phyloP scores from a whole-genome alignment of 2,329 filamentous ascomycete species.

The Xylaria sp. region DNA sequence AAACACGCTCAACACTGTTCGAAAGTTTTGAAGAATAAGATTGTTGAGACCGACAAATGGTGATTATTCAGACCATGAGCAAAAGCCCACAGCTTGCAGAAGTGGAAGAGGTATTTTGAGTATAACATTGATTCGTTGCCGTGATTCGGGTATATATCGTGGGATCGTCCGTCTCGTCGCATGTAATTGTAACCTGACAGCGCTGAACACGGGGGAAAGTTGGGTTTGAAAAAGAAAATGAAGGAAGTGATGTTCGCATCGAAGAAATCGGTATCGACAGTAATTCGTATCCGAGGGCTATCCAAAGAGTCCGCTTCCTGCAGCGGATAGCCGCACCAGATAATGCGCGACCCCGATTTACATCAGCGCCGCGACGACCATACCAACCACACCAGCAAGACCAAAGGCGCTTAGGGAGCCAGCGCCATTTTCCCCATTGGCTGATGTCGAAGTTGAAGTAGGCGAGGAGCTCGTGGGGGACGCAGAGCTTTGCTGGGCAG shows the following conservation, averaged over 20 bases:
- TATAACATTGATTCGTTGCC: conserved; percentile 32
- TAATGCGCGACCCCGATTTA: conserved; percentile 43
- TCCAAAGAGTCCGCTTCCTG: conserved; percentile 1
- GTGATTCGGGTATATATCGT: conserved; percentile 33
- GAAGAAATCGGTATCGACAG: conserved; percentile 31
- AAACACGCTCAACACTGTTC: conserved; percentile 39
- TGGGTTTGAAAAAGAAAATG: conserved; percentile 44
- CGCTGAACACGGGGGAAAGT: conserved; percentile 36
- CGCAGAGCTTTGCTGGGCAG: conserved; percentile 37
- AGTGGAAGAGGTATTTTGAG: conserved; percentile 29
- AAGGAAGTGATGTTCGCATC: conserved; percentile 39
- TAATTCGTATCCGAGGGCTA: conserved; percentile 10
- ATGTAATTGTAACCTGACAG: conserved; percentile 38
- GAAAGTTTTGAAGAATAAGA: conserved; percentile 29
- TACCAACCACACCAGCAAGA: conserved; percentile 56
- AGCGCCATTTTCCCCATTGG: conserved; percentile 49
- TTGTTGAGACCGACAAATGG: conserved; percentile 34
- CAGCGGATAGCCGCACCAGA: conserved; percentile 18
- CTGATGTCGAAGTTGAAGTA: conserved; percentile 43
- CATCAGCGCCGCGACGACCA: conserved; percentile 57
- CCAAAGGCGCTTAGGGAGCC: conserved; percentile 52
- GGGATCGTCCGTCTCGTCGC: conserved; percentile 39
- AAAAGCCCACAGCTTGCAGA: conserved; percentile 28
- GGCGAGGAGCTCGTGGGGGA: conserved; percentile 38
- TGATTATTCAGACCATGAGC: conserved; percentile 26